Base-by-base conservation (phyloP, 2,329 filamentous ascomycete species). In the Monilinia vaccinii-corymbosi region DNA sequence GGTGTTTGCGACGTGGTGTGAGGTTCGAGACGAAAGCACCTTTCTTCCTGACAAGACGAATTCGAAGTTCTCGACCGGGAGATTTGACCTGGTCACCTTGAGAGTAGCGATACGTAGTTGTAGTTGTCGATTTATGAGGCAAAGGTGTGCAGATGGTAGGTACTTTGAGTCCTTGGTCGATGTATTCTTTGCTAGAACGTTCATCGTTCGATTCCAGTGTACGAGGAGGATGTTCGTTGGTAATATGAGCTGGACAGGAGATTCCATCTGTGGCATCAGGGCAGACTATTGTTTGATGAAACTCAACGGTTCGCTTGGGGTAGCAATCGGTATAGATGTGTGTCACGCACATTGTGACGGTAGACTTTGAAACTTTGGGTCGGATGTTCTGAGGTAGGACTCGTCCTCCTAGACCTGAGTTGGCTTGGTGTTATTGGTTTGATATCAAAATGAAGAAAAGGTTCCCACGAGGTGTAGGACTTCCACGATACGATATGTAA, bases 281-380 rank as follows among this genome's bases (percentile, higher is more conserved):
- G 13, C 70, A 64, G 72, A 78, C 78, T 44, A 74, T 69, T 10
- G 66, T 66, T 36, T 72, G 68, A 8, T 72, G 69, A 58, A 75
- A 74, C 52, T 73, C 71, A 40, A 68, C 65, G 53, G 70, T 68
- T 52, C 71, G 73, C 60, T 77, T 77, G 4, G 78, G 74, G 73
- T 76, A 75, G 66, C 76, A 67, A 68, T 78, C 76, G 38, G 76
- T 73, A 73, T 75, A 79, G 55, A 77, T 64, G 66, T 79, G 74
- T 62, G 75, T 77, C 63, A 75, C 75, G 71, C 79, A 82, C 79
- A 82, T 82, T 52, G 73, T 76, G 74, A 68, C 66, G 65, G 23
- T 13, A 23, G 28, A 34, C 31, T 46, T 38, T 55, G 40, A 34
- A 21, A 31, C 31, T 59, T 53, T 9, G 48, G 28, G 5, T 38